Evolutionary conservation across 108 stramenopile genomes (phyloP), one percentile per base, ranked within the genome.

Genomic region (Nitzschia sp.): DNA sequence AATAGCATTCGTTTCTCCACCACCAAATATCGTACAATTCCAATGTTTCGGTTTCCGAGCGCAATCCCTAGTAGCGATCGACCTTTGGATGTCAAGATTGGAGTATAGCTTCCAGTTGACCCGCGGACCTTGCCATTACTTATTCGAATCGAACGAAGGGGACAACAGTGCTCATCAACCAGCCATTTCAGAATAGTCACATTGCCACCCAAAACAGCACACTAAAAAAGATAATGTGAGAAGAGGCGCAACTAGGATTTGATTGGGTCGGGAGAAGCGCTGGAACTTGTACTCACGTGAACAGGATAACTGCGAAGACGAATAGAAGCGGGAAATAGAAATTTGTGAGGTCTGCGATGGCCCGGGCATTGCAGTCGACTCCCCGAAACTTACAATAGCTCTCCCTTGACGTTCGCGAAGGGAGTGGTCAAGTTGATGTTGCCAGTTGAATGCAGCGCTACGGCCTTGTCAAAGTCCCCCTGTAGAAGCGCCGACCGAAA

Each of bases 21-120:
- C 8, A 95, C 86, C 32, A 95, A 79, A 59, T 92, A 95, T 46
- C 83, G 66, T 46, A 90, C 75, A 26, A 92, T 82, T 11, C 70
- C 87, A n/a, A 89, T 66, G 33, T 85, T 64, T 51, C 81, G 64
- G 19, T 79, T 79, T 42, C 69, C 70, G 72, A 95, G 76, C 13
- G 91, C 93, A 48, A 95, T 78, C 23, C 77, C 79, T 26, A 92
- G 59, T 19, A 92, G 55, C 0, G 89, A 80, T 30, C 85, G 63
- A 25, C 89, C 89, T 54, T 80, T 83, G 17, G 87, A 88, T 6
- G 93, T 95, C 6, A 84, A 48, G 64, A 87, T 81, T 9, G 82
- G 74, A n/a, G 82, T 82, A 54, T 83, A 74, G 24, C 31, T 60
- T 2, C 61, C 75, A 21, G 54, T 64, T 29, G 70, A 56, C 38